These are phyloP conservation scores for Cryphonectria carpinicola DNA, from an alignment of 2,329 filamentous ascomycete species.

Conservation along the genomic window DNA sequence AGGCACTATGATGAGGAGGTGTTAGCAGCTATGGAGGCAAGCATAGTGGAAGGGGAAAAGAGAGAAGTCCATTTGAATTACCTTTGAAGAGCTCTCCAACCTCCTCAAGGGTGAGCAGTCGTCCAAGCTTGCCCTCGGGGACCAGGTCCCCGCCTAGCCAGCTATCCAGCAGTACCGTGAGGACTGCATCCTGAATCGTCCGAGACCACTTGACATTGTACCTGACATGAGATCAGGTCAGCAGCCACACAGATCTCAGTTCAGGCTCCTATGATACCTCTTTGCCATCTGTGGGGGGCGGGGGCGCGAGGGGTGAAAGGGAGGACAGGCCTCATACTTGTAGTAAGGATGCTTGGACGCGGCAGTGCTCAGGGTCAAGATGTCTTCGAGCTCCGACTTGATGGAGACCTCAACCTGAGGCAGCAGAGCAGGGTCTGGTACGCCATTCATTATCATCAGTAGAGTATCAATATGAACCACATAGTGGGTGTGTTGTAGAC, in stretches of 20 bases:
- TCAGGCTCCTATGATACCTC: not conserved
- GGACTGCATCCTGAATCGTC: constrained; percentile 78
- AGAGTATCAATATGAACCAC: not conserved
- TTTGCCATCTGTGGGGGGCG: not conserved
- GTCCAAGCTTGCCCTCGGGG: constrained; percentile 60
- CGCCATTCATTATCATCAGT: not conserved
- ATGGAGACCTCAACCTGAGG: constrained; percentile 73
- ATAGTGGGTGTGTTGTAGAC: constrained; percentile 30
- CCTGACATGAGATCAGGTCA: constrained; percentile 41
- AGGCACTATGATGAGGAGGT: constrained; percentile 63
- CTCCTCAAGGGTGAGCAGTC: constrained; percentile 85
- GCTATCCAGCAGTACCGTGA: constrained; percentile 59
- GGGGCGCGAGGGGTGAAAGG: not conserved
- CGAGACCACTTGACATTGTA: constrained; percentile 87
- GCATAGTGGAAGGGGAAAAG: not conserved
- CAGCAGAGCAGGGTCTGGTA: constrained; percentile 70
- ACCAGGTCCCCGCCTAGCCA: constrained; percentile 77
- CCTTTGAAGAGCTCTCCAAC: constrained; percentile 78
- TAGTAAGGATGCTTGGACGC: constrained; percentile 93
- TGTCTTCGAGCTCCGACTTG: constrained; percentile 70
- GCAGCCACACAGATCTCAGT: not conserved
- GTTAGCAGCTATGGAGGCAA: constrained; percentile 4
- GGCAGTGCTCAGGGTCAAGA: constrained; percentile 70
- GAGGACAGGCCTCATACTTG: constrained; percentile 61
- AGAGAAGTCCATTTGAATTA: constrained; percentile 43